phyloP scores from a whole-genome alignment of 345 rosid genomes.

The Carallia brachiata region DNA sequence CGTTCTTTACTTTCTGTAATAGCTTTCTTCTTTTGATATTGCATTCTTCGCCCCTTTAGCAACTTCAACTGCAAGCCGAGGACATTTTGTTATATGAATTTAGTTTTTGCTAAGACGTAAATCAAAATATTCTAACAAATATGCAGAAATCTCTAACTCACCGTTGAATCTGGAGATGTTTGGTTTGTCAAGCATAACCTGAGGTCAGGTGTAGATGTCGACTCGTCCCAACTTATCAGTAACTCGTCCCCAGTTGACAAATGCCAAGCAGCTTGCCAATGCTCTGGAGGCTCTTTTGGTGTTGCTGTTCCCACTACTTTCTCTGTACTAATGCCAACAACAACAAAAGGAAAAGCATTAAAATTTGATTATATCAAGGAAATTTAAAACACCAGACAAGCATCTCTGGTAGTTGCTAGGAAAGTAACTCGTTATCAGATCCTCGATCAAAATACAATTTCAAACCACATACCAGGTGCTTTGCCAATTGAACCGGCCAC shows the following conservation, averaged over 20 bases:
- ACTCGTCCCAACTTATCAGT: slow-evolving; percentile 46
- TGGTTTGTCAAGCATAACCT: slow-evolving; percentile 38
- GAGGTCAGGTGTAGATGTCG: slow-evolving; percentile 34
- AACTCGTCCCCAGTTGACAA: slow-evolving; percentile 86
- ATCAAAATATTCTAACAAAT: background rate
- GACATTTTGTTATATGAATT: background rate
- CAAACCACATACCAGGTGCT: slow-evolving; percentile 75
- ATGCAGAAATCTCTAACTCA: slow-evolving; percentile 17
- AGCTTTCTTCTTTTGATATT: slow-evolving; percentile 33
- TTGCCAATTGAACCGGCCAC: slow-evolving; percentile 80
- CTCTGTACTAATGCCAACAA: slow-evolving; percentile 66
- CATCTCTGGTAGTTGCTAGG: no score
- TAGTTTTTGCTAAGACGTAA: background rate
- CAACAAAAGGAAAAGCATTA: slow-evolving; percentile 19
- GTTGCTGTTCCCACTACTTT: slow-evolving; percentile 79
- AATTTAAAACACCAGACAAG: no score
- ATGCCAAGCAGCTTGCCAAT: slow-evolving; percentile 63
- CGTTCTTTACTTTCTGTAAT: background rate
- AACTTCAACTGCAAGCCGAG: slow-evolving; percentile 44
- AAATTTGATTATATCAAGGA: background rate
- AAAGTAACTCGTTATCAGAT: background rate
- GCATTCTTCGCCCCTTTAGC: slow-evolving; percentile 66
- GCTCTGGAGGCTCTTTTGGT: slow-evolving; percentile 58
- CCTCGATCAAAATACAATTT: background rate
- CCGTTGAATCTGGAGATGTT: slow-evolving; percentile 44